Percentiles rank a stretch among this genome's conserved stretches.
phyloP scores from a whole-genome alignment of 805 yeast species.

The Ogataea ramenticola region DNA sequence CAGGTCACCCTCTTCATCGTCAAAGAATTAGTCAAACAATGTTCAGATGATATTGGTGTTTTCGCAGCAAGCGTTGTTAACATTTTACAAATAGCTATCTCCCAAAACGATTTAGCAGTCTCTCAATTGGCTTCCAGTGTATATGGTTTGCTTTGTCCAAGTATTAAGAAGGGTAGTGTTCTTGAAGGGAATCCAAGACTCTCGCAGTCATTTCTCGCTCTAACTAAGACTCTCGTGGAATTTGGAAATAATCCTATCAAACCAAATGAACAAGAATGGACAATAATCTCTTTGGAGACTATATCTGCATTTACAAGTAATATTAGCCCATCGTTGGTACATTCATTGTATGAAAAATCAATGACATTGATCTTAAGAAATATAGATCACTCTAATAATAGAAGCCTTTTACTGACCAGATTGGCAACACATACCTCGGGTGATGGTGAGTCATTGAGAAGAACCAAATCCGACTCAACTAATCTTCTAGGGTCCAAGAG shows the following conservation, averaged over 20 bases:
- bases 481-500: slow-evolving; percentile 4
- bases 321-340: slow-evolving; percentile 16
- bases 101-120: slow-evolving; percentile 53
- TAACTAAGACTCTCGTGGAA: slow-evolving; percentile 17
- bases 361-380: slow-evolving; percentile 33
- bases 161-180: slow-evolving; percentile 18
- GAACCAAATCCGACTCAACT: background rate
- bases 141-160: slow-evolving; percentile 22
- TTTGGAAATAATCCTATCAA: slow-evolving; percentile 14
- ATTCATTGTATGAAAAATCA: slow-evolving; percentile 20
- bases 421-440: slow-evolving; percentile 10
- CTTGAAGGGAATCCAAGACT: slow-evolving; percentile 41
- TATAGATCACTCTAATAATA: background rate
- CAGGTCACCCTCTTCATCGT: slow-evolving; percentile 74
- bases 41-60: slow-evolving; percentile 78
- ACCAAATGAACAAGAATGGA: slow-evolving; percentile 39
- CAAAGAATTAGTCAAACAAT: slow-evolving; percentile 60
- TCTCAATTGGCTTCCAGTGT: slow-evolving; percentile 36
- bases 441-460: background rate
- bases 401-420: background rate
- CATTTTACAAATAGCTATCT: slow-evolving; percentile 46
- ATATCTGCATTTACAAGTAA: slow-evolving; percentile 29
- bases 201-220: slow-evolving; percentile 30
- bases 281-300: slow-evolving; percentile 32
- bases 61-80: slow-evolving; percentile 64